Evolutionary conservation across 2,329 filamentous ascomycete genomes (phyloP).

Genomic region (Colletotrichum lini): DNA sequence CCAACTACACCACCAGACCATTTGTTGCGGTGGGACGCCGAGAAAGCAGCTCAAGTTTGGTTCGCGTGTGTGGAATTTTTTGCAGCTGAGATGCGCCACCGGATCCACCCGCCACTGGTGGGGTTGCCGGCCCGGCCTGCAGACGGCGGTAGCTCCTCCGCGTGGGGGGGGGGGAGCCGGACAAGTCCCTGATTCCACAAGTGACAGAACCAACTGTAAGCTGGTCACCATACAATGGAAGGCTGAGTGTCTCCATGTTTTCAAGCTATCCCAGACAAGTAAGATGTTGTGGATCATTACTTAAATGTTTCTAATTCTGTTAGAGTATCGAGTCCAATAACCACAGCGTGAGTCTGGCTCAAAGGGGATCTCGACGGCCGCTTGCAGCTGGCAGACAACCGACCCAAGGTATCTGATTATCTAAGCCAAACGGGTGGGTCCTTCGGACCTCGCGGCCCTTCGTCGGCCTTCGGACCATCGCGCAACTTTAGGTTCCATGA

Average conservation of each 20-base stretch:
- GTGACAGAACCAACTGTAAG: too few species aligned
- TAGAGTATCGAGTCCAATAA: too few species aligned
- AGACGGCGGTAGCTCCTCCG: neutral
- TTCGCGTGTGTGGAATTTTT: neutral
- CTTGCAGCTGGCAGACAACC: neutral
- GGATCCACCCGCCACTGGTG: neutral
- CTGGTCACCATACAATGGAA: too few species aligned
- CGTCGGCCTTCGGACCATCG: constrained; percentile 10
- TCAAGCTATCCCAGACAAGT: neutral
- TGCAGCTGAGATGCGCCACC: neutral
- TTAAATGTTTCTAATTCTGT: too few species aligned
- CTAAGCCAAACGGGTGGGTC: constrained; percentile 5
- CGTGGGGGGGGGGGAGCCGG: neutral
- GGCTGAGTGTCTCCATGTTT: neutral
- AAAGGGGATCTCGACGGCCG: neutral
- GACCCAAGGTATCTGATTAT: neutral
- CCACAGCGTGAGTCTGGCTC: neutral
- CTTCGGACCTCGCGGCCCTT: constrained; percentile 1
- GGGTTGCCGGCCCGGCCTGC: neutral
- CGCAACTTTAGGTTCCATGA: neutral
- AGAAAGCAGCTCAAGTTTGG: neutral
- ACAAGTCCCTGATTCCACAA: neutral
- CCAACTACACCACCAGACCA: constrained; percentile 55
- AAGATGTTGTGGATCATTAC: too few species aligned
- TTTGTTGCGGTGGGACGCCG: constrained; percentile 46